Evolutionary conservation across 805 yeast genomes (phyloP).

Genomic region (Maudiozyma saulgeensis): DNA sequence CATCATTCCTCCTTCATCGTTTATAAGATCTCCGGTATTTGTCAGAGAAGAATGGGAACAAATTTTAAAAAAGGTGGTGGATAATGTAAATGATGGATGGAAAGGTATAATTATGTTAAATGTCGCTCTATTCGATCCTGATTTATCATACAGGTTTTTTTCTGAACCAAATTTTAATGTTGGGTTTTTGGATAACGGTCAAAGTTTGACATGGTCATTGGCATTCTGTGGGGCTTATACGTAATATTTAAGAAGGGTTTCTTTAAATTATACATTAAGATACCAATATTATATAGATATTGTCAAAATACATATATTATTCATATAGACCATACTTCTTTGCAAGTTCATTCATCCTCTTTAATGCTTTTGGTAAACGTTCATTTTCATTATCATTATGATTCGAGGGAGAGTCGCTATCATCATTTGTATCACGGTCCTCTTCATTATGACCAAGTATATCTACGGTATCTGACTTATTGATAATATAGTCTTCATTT

Average conservation of each 20-base stretch:
- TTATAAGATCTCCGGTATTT: conserved; percentile 44
- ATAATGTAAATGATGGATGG: conserved; percentile 56
- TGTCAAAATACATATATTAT: conserved; percentile 1
- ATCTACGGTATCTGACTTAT: too few species aligned
- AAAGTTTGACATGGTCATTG: conserved; percentile 78
- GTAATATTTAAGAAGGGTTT: not conserved
- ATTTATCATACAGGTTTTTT: conserved; percentile 52
- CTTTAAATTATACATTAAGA: not conserved
- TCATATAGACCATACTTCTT: conserved; percentile 18
- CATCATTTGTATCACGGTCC: not conserved
- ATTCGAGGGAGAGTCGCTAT: not conserved
- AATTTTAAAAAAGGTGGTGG: conserved; percentile 37
- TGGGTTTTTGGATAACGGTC: conserved; percentile 69
- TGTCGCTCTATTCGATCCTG: conserved; percentile 65
- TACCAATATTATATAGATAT: conserved; percentile 1
- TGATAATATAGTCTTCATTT: not conserved
- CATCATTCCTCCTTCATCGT: conserved; percentile 54
- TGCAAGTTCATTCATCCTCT: conserved; percentile 20
- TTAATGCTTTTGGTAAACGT: conserved; percentile 19
- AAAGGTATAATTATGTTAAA: conserved; percentile 64
- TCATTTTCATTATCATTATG: not conserved
- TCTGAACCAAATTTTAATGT: conserved; percentile 42
- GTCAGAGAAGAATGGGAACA: conserved; percentile 57
- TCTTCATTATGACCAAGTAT: not conserved
- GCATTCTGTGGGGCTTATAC: conserved; percentile 48